These are phyloP conservation scores for Citrullus amarus DNA, from an alignment of 306 rosid species.

Conservation along the genomic window DNA sequence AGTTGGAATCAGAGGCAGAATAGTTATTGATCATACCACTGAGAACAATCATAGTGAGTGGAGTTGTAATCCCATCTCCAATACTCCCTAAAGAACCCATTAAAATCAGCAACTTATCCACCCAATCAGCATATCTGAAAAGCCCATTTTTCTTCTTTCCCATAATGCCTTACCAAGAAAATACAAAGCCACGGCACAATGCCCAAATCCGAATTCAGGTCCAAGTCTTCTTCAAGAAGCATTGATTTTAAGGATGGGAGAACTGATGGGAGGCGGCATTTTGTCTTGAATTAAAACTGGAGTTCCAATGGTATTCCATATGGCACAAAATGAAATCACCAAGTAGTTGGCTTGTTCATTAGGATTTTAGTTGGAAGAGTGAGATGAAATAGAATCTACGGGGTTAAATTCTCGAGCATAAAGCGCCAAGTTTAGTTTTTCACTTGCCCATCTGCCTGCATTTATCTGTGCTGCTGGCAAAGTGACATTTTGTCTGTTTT, in stretches of 20 bases:
- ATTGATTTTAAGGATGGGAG: background rate
- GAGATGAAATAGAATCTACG: too few species aligned
- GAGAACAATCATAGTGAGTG: conserved; percentile 60
- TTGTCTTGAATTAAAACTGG: background rate
- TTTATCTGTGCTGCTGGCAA: too few species aligned
- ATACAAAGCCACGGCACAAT: background rate
- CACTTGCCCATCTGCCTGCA: too few species aligned
- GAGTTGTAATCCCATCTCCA: conserved; percentile 68
- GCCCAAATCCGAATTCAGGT: background rate
- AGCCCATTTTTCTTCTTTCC: background rate
- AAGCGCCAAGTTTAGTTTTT: too few species aligned
- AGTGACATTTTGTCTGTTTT: too few species aligned
- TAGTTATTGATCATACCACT: conserved; percentile 52
- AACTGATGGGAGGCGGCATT: background rate
- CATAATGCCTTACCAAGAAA: background rate
- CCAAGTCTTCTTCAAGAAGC: background rate
- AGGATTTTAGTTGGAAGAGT: background rate
- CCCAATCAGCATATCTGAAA: conserved; percentile 39
- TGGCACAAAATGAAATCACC: background rate
- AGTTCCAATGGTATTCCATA: background rate
- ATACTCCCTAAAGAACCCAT: conserved; percentile 65
- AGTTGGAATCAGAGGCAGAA: conserved; percentile 11
- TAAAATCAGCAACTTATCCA: conserved; percentile 44
- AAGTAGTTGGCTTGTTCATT: background rate
- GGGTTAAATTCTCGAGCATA: too few species aligned